phyloP scores from a whole-genome alignment of 306 rosid species.

The Erythrophleum fordii region DNA sequence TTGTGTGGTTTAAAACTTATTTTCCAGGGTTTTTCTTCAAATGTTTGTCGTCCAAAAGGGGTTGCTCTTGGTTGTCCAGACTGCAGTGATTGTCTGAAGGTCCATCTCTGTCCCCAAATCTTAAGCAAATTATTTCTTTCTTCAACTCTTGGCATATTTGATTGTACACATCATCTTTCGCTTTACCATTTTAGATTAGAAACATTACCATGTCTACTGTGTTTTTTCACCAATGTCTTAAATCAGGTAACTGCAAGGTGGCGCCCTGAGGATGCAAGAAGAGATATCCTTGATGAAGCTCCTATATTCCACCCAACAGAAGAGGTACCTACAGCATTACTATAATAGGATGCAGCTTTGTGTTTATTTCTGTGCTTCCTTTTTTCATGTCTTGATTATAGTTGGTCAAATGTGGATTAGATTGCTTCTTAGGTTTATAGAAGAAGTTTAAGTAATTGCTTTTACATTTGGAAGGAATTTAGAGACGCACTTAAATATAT shows the following conservation, averaged over 20 bases:
- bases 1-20: conserved; percentile 1
- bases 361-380: conserved; percentile 32
- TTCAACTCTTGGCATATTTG: conserved; percentile 11
- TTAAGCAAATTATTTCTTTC: conserved; percentile 32
- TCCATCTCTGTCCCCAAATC: conserved; percentile 23
- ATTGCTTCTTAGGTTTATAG: conserved; percentile 35
- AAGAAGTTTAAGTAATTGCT: conserved; percentile 32
- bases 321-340: conserved; percentile 60
- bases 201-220: conserved; percentile 16
- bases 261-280: conserved; percentile 72
- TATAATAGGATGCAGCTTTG: conserved; percentile 9
- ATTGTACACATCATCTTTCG: conserved; percentile 35
- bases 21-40: conserved; percentile 53
- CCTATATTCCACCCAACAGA: conserved; percentile 78
- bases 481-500: conserved; percentile 66
- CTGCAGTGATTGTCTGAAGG: conserved; percentile 73
- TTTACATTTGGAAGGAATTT: conserved; percentile 71
- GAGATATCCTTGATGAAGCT: conserved; percentile 63
- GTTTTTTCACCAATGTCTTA: conserved; percentile 40
- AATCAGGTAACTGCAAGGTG: conserved; percentile 85
- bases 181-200: conserved; percentile 33
- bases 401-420: conserved; percentile 30
- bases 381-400: conserved; percentile 30
- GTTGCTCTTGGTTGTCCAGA: conserved; percentile 63
- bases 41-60: conserved; percentile 65